phyloP scores from a whole-genome alignment of 805 yeast genomes.

The Groenewaldozyma salmanticensis region DNA sequence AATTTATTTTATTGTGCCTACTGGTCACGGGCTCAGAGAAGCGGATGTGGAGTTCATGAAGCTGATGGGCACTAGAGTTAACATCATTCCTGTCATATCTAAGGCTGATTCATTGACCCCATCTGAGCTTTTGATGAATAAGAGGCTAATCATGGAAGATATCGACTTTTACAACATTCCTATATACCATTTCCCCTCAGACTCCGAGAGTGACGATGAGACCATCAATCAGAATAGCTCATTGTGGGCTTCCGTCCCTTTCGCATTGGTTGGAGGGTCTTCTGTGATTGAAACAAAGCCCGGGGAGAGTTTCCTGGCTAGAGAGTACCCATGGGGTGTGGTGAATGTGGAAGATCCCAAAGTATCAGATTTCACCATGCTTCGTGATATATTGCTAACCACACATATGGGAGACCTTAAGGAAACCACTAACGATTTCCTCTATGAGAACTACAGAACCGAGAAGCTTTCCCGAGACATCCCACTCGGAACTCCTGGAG shows the following conservation, averaged over 20 bases:
- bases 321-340: slow-evolving; percentile 54
- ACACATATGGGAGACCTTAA: slow-evolving; percentile 82
- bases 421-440: slow-evolving; percentile 76
- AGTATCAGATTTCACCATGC: slow-evolving; percentile 67
- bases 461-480: slow-evolving; percentile 64
- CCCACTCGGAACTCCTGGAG: slow-evolving; percentile 7
- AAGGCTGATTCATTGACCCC: slow-evolving; percentile 80
- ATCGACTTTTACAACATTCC: slow-evolving; percentile 62
- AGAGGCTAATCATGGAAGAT: slow-evolving; percentile 66
- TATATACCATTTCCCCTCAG: slow-evolving; percentile 64
- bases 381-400: slow-evolving; percentile 70
- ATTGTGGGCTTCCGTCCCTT: slow-evolving; percentile 44
- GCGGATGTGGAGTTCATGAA: slow-evolving; percentile 71
- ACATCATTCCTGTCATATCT: slow-evolving; percentile 76
- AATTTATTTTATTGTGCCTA: slow-evolving; percentile 61
- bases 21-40: slow-evolving; percentile 49
- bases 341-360: slow-evolving; percentile 60
- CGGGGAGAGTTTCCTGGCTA: slow-evolving; percentile 35
- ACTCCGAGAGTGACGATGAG: slow-evolving; percentile 40
- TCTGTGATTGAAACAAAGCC: slow-evolving; percentile 35
- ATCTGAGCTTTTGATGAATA: slow-evolving; percentile 66
- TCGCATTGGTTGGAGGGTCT: slow-evolving; percentile 56
- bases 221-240: slow-evolving; percentile 22
- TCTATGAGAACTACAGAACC: slow-evolving; percentile 86
- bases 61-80: slow-evolving; percentile 67